Evolutionary conservation across 129 eudicot species (phyloP).

Genomic region (Helichrysum umbraculigerum): DNA sequence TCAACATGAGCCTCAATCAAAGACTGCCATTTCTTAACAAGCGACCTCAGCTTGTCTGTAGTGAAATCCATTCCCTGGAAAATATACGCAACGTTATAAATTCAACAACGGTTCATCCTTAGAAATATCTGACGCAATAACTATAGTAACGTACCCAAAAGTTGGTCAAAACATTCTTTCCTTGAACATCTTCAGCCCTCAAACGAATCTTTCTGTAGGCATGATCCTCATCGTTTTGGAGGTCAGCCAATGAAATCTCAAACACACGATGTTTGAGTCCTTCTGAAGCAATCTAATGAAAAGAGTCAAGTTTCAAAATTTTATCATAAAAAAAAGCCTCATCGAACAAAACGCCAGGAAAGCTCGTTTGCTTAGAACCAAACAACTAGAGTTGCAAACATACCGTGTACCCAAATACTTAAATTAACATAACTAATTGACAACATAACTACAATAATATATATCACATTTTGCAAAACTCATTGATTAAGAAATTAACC

Average conservation of each 20-base stretch:
- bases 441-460: no score
- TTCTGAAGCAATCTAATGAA: constrained; percentile 51
- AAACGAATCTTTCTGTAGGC: constrained; percentile 61
- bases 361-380: background rate
- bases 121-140: no score
- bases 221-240: constrained; percentile 60
- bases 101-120: background rate
- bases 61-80: constrained; percentile 79
- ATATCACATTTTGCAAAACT: background rate
- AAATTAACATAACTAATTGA: no score
- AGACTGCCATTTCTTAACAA: constrained; percentile 70
- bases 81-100: background rate
- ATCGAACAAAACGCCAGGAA: background rate
- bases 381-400: background rate
- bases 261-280: constrained; percentile 63
- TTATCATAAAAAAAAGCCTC: no score
- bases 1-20: constrained; percentile 81
- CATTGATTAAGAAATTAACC: no score
- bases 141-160: constrained; percentile 42
- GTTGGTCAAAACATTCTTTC: constrained; percentile 58
- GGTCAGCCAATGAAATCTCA: constrained; percentile 60
- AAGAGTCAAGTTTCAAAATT: background rate
- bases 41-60: constrained; percentile 69
- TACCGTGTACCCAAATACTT: background rate
- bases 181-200: constrained; percentile 68